These are phyloP conservation scores for Glebionis coronaria DNA, from an alignment of 129 eudicot genomes.

Conservation along the genomic window DNA sequence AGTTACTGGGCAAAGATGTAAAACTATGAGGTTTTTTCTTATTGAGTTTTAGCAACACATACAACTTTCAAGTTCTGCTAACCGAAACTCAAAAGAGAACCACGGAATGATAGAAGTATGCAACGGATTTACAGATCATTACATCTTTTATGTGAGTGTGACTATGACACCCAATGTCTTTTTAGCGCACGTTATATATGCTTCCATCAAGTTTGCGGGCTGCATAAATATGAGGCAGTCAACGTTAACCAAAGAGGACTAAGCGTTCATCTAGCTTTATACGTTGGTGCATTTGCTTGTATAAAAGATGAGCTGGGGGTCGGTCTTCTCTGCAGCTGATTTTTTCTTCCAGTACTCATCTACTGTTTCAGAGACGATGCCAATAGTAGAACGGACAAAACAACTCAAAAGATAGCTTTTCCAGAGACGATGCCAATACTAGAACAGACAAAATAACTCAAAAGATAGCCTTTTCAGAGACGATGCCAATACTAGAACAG, in stretches of 20 bases:
- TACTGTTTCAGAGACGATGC: too few relatives aligned
- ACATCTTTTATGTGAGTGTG: neutral
- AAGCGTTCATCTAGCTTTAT: neutral
- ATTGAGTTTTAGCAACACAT: slow-evolving; percentile 8
- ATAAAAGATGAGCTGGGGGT: slow-evolving; percentile 17
- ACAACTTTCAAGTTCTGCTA: neutral
- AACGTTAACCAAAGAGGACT: neutral
- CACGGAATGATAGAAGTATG: neutral
- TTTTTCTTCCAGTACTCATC: slow-evolving; percentile 65
- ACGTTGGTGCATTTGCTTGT: neutral
- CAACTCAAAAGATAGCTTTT: too few relatives aligned
- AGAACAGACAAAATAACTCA: too few relatives aligned
- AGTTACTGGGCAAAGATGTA: neutral
- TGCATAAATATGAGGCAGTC: neutral
- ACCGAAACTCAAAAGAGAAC: neutral
- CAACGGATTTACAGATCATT: neutral
- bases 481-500: too few relatives aligned
- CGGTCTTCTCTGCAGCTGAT: slow-evolving; percentile 24
- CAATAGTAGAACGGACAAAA: too few relatives aligned
- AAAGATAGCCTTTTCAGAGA: too few relatives aligned
- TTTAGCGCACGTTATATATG: neutral
- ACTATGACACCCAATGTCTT: neutral
- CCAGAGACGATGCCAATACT: too few relatives aligned
- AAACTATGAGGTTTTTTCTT: neutral
- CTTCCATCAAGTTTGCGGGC: slow-evolving; percentile 3